Evolutionary conservation across 192 early-diverging fungal genomes (phyloP), one percentile per base, ranked within the genome.

Genomic region (Coemansia sp.): DNA sequence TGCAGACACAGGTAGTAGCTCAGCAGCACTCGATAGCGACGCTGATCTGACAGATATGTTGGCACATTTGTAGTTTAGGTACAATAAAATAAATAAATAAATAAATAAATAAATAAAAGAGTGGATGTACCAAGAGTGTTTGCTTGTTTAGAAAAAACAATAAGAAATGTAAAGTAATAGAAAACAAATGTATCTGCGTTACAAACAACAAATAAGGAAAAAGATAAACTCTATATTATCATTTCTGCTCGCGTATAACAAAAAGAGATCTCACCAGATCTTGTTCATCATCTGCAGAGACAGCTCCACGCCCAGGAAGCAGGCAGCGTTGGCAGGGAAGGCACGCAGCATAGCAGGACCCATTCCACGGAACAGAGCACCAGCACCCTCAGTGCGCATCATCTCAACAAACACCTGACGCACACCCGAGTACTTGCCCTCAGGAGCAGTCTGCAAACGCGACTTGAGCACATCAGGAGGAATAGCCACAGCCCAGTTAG

Each of bases 381-480:
- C 79, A 15, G 80, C 60, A 26, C 81, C 78, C 39, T 78, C 78
- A 5, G 78, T 68, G 29, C 80, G 63, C 42, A 78, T 77, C 59
- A 87, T 77, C 46, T 72, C 58, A 13, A 78, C 46, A 63, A 76
- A 82, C 22, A 76, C 76, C 35, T 78, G 64, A 19, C 67, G 53
- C 46, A 80, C 58, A 19, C 76, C 78, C 9, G 55, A 36, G 60
- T 80, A 77, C 49, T 42, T 74, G 49, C 78, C 78, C 34, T 74
- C 78, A 24, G 84, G 66, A 3, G 83, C 79, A 5, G 80, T 85
- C 70, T 88, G 84, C 62, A 87, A 79, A 38, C 84, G 77, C 26
- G 85, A 88, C 69, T 93, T 93, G 54, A 93, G 77, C 28, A 93
- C 91, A 61, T 93, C 91, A 37, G 92, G 91, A 7, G 89, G 91